Evolutionary conservation across 2,329 filamentous ascomycete species (phyloP).

Genomic region (Beauveria scarabaeidicola): DNA sequence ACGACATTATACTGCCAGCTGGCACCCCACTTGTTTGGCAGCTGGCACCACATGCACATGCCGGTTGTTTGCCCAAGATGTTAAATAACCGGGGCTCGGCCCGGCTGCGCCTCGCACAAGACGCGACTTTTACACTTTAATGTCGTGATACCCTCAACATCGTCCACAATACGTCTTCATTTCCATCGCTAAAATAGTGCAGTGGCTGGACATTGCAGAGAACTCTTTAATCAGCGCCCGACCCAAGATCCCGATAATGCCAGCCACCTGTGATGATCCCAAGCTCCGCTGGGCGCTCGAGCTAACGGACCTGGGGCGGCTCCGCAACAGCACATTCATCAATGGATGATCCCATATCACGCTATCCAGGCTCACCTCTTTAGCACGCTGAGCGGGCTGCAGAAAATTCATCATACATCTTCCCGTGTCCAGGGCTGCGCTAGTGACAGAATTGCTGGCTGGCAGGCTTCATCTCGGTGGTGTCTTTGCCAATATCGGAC

Average conservation of each 20-base stretch:
- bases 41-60: not conserved
- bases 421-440: not conserved
- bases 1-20: not conserved
- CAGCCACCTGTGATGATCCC: slow-evolving; percentile 2
- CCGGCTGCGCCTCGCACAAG: slow-evolving; percentile 2
- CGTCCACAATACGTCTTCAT: not conserved
- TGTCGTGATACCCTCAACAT: not conserved
- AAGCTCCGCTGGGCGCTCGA: not conserved
- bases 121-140: not conserved
- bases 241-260: not conserved
- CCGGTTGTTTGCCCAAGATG: not conserved
- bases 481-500: not conserved
- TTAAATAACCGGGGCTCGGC: not conserved
- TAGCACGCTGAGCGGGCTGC: not conserved
- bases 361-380: not conserved
- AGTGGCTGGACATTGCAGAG: no score
- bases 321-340: not conserved
- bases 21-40: not conserved
- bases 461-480: not conserved
- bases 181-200: not conserved
- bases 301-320: not conserved
- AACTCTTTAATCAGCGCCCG: not conserved
- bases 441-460: not conserved
- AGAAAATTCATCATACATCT: not conserved
- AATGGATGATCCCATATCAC: not conserved